Evolutionary conservation across 2,329 filamentous ascomycete species (phyloP), one percentile per base, ranked within the genome.

Genomic region (Diaporthe caulivora): DNA sequence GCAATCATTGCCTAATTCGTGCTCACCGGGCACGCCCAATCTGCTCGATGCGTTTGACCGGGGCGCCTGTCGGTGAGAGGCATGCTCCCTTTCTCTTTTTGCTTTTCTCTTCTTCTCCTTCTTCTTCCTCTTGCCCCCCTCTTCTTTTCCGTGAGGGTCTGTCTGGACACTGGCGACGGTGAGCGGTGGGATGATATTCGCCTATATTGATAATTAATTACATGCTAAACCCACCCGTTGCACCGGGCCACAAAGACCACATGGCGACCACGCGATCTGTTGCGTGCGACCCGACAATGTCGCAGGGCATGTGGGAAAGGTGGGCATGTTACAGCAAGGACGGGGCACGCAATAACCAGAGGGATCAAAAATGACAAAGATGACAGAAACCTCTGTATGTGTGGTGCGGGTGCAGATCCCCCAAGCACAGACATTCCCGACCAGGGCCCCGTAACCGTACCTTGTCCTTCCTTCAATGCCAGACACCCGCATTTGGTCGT

Each of bases 1-100:
- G 68, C 68, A 44, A 71, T 71, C 68, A 71, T 37, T 71, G 42
- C 68, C 68, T 53, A 34, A 62, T 71, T 40, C 68, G 68, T 60
- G 55, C n/a, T 62, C 55, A n/a, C 68, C 55, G 57, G 55, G 10
- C 29, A n/a, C 42, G 29, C 53, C 68, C 26, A 60, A 37, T 34
- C 49, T 55, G 31, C 64, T 44, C 53, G 51, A 34, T 42, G 49
- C 49, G 21, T n/a, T 54, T 40, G 49, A 68, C 64, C 31, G 34
- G 37, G 49, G 44, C 55, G 29, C 15, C 24, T 37, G 49, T 68
- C 49, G 64, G 34, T 68, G 44, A 54, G 47, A 54, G n/a, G 31
- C 64, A 34, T 5, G 21, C 26, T 24, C 3, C 15, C n/a, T 37
- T 29, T 47, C 40, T 10, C 21, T 47, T 31, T 49, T 18, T 37